These are phyloP conservation scores for Mortierella sp. DNA, from an alignment of 371 early-diverging fungal species.

Conservation along the genomic window DNA sequence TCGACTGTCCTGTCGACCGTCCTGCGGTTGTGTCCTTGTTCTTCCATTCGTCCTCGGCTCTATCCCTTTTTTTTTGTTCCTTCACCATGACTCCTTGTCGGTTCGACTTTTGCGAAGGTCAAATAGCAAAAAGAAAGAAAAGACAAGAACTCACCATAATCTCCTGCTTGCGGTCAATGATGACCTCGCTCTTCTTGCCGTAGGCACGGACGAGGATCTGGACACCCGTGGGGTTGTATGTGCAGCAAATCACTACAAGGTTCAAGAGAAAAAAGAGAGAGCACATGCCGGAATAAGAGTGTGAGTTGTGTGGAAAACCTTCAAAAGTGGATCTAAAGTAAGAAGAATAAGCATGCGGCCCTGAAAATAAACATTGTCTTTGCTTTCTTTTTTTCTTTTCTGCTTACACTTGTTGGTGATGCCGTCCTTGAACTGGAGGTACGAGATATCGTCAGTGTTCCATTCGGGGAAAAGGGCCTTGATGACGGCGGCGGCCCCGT, in stretches of 20 bases:
- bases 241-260: constrained; percentile 80
- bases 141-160: constrained; percentile 74
- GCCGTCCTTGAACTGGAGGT: constrained; percentile 90
- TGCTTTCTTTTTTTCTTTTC: too few relatives aligned
- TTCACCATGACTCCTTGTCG: background rate
- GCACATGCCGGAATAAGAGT: constrained; percentile 15
- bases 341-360: background rate
- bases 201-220: constrained; percentile 91
- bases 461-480: constrained; percentile 81
- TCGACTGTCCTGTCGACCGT: constrained; percentile 9
- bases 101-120: background rate
- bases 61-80: background rate
- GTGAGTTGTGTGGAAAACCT: background rate
- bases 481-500: constrained; percentile 73
- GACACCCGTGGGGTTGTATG: constrained; percentile 69
- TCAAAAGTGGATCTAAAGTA: constrained; percentile 2
- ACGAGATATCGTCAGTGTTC: constrained; percentile 71
- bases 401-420: constrained; percentile 91
- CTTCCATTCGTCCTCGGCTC: background rate
- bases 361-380: constrained; percentile 1
- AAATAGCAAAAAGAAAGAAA: background rate
- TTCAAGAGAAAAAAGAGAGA: constrained; percentile 1
- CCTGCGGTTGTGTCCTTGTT: background rate
- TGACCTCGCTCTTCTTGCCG: constrained; percentile 86
- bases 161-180: constrained; percentile 93